Percentiles rank a stretch among this genome's conserved stretches.
Conservation (phyloP, 345 rosid genomes). For the Melastoma malabathricum region DNA sequence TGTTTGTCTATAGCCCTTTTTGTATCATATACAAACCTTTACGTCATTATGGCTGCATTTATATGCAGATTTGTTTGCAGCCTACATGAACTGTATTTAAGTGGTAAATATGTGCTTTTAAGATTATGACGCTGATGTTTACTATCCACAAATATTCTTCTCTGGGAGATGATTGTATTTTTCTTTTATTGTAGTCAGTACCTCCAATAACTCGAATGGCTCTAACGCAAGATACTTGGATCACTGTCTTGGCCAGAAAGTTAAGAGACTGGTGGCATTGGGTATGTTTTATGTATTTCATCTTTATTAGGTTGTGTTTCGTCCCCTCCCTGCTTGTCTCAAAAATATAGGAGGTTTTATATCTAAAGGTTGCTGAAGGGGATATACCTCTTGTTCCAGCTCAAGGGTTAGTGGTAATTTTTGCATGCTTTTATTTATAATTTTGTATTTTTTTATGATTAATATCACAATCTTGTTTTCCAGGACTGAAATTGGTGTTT, state of each 20-base stretch:
- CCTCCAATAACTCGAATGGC: conserved; percentile 94
- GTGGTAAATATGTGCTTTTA: no score
- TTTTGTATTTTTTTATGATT: conserved; percentile 10
- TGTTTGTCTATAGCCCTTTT: no score
- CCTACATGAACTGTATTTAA: no score
- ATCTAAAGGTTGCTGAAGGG: conserved; percentile 92
- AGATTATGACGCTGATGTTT: no score
- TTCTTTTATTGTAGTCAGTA: conserved; percentile 43
- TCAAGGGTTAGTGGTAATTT: conserved; percentile 66
- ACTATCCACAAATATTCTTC: no score
- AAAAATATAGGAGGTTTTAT: conserved; percentile 10
- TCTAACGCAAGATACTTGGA: conserved; percentile 96
- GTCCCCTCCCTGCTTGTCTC: no score
- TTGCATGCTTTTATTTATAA: not conserved
- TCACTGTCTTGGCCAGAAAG: conserved; percentile 94
- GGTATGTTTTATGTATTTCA: conserved; percentile 39
- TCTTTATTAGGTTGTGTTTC: conserved; percentile 4
- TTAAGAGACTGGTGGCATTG: conserved; percentile 99
- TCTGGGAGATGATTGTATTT: not conserved
- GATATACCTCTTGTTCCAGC: conserved; percentile 91
- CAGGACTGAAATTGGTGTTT: conserved; percentile 71
- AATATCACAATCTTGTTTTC: conserved; percentile 9
- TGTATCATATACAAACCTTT: no score
- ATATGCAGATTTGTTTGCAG: no score
- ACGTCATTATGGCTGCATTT: no score